These are phyloP conservation scores for Dentipellis sp. DNA, from an alignment of 768 basidiomycete species.

Conservation along the genomic window DNA sequence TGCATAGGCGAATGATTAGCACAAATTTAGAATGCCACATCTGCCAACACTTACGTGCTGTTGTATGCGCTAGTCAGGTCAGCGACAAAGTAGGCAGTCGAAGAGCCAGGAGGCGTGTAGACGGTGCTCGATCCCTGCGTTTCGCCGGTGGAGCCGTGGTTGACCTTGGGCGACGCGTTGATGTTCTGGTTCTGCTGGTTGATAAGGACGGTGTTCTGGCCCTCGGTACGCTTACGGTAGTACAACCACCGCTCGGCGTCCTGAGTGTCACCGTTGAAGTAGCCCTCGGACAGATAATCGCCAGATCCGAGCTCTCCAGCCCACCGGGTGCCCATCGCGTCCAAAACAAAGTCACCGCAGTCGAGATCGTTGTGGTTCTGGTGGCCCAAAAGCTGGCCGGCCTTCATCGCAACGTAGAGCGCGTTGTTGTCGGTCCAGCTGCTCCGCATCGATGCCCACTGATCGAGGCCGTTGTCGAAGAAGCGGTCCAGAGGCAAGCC, in stretches of 20 bases:
- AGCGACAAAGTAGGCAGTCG: conserved; percentile 75
- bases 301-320: conserved; percentile 90
- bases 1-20: conserved; percentile 10
- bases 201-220: conserved; percentile 90
- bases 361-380: conserved; percentile 97
- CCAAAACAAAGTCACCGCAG: conserved; percentile 89
- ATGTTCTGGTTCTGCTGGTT: conserved; percentile 76
- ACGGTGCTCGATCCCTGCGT: conserved; percentile 83
- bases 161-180: conserved; percentile 45
- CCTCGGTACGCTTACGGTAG: conserved; percentile 95
- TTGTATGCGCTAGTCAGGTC: conserved; percentile 75
- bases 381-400: conserved; percentile 69
- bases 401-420: conserved; percentile 83
- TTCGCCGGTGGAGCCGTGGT: conserved; percentile 43
- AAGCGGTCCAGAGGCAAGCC: conserved; percentile 71
- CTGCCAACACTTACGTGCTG: conserved; percentile 42
- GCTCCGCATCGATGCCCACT: conserved; percentile 89
- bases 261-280: conserved; percentile 74
- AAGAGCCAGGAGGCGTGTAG: conserved; percentile 45
- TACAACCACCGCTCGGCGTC: conserved; percentile 74
- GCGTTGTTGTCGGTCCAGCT: conserved; percentile 87
- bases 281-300: conserved; percentile 67
- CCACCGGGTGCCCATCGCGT: conserved; percentile 90
- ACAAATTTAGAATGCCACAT: conserved; percentile 1
- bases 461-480: conserved; percentile 63